Conservation (phyloP, 345 rosid species). For the Linum trigynum region DNA sequence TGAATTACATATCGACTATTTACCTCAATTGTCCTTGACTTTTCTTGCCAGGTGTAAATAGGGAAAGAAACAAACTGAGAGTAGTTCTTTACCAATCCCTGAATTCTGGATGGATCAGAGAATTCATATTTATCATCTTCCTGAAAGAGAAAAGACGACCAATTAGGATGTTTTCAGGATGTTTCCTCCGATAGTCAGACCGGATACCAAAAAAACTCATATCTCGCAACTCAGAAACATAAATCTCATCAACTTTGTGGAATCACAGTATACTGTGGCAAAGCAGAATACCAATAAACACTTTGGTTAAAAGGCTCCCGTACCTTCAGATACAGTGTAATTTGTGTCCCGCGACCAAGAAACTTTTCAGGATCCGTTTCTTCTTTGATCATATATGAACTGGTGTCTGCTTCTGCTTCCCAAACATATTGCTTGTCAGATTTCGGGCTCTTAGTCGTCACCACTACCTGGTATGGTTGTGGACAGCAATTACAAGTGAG, state of each 20-base stretch:
- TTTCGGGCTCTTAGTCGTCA: slow-evolving; percentile 89
- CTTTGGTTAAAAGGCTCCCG: not conserved
- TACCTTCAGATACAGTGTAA: slow-evolving; percentile 88
- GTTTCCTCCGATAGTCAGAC: no score
- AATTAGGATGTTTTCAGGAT: not conserved
- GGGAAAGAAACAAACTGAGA: slow-evolving; percentile 98
- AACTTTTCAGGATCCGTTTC: slow-evolving; percentile 78
- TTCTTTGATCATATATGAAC: slow-evolving; percentile 79
- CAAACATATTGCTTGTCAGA: slow-evolving; percentile 93
- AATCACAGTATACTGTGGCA: no score
- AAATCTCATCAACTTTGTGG: no score
- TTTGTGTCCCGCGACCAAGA: slow-evolving; percentile 73
- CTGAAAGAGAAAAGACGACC: slow-evolving; percentile 24
- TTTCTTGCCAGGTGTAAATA: slow-evolving; percentile 88
- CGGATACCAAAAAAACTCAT: no score
- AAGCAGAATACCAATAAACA: no score
- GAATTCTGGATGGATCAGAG: slow-evolving; percentile 63
- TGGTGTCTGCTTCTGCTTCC: slow-evolving; percentile 86
- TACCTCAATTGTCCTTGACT: slow-evolving; percentile 90
- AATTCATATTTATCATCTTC: slow-evolving; percentile 91
- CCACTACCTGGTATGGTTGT: slow-evolving; percentile 66
- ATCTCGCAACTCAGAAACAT: no score
- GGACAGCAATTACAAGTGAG: slow-evolving; percentile 9
- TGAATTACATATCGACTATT: not conserved
- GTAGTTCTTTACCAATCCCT: slow-evolving; percentile 85